These are phyloP conservation scores for Asterella californica DNA, from an alignment of 225 moss, liverwort and hornwort species.

Conservation along the genomic window DNA sequence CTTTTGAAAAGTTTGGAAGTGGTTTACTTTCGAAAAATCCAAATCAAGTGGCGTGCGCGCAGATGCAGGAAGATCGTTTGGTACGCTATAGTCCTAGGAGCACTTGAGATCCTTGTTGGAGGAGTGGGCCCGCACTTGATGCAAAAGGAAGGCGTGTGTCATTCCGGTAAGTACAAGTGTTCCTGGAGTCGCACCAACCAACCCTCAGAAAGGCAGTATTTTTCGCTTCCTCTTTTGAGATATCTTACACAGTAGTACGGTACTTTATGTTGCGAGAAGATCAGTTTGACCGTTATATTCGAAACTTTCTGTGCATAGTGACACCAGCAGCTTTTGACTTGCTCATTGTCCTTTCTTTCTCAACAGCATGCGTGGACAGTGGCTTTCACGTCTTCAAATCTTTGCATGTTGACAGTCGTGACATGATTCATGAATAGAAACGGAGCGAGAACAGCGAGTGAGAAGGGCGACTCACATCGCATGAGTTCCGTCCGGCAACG, in stretches of 20 bases:
- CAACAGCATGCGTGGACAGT: neutral
- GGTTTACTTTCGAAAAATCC: neutral
- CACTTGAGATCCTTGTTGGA: neutral
- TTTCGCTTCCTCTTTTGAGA: too few species aligned
- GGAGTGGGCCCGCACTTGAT: neutral
- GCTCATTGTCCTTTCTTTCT: neutral
- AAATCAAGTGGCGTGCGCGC: neutral
- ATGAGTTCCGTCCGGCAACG: too few species aligned
- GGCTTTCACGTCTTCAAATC: neutral
- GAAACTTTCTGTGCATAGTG: neutral
- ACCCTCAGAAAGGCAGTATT: neutral
- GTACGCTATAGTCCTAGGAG: neutral
- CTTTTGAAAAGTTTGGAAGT: neutral
- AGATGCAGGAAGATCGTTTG: neutral
- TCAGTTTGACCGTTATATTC: conserved; percentile 11
- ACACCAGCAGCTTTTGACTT: conserved; percentile 2
- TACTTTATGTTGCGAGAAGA: neutral
- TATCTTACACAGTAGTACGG: neutral
- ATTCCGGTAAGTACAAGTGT: neutral
- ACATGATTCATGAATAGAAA: neutral
- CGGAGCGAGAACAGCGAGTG: neutral
- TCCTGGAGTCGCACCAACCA: neutral
- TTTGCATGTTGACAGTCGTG: conserved; percentile 12
- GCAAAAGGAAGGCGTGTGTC: neutral
- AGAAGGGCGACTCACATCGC: neutral